Percentiles rank a stretch among this genome's conserved stretches.
Evolutionary conservation across 2,329 filamentous ascomycete species (phyloP).

Genomic region (Zasmidium angulare): DNA sequence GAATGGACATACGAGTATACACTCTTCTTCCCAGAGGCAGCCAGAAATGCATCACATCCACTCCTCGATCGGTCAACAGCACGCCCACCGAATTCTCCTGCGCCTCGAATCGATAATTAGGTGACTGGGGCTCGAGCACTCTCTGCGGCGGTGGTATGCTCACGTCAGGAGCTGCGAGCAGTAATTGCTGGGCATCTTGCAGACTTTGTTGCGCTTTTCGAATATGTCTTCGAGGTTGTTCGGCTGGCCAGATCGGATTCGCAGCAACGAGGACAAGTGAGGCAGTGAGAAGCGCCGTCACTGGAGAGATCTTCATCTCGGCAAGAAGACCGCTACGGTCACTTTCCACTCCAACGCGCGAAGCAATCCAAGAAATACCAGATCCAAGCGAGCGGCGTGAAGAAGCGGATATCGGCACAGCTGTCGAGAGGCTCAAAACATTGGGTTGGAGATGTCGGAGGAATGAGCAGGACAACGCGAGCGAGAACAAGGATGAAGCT

Average conservation of each 20-base stretch:
- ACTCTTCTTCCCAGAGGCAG: constrained; percentile 31
- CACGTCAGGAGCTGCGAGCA: not conserved
- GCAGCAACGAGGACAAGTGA: not conserved
- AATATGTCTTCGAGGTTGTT: not conserved
- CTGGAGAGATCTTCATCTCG: constrained; percentile 1
- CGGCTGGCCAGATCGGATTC: constrained; percentile 1
- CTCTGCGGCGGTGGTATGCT: constrained; percentile 3
- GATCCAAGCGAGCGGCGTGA: not conserved
- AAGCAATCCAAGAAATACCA: not conserved
- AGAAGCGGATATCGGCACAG: not conserved
- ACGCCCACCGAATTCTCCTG: constrained; percentile 31
- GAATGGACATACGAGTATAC: constrained; percentile 26
- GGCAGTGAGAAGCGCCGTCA: not conserved
- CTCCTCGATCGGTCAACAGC: constrained; percentile 26
- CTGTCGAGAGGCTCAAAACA: no score
- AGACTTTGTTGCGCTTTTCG: not conserved
- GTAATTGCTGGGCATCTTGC: constrained; percentile 8
- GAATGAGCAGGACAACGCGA: no score
- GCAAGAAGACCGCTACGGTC: not conserved
- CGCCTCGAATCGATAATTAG: constrained; percentile 22
- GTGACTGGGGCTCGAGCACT: not conserved
- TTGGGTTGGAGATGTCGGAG: no score
- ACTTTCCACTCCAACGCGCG: no score
- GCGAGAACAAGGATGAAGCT: no score
- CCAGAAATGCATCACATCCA: constrained; percentile 31